Percentiles rank a stretch among this genome's conserved stretches.
phyloP scores from a whole-genome alignment of 768 basidiomycete species.

The Mycena haematopus region DNA sequence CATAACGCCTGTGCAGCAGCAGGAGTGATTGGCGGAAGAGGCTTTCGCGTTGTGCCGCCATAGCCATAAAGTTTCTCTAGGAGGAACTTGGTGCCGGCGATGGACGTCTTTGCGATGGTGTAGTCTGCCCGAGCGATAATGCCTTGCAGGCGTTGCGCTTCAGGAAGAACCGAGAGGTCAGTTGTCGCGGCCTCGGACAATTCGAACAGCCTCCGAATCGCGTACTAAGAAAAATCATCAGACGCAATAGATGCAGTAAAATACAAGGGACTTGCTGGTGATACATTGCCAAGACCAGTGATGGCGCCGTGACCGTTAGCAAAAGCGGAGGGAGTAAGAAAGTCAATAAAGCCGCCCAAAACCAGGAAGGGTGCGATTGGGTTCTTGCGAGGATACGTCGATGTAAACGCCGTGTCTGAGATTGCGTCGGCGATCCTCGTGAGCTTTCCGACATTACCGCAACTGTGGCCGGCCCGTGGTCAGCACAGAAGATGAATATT shows the following conservation, averaged over 20 bases:
- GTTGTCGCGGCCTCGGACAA: conserved; percentile 62
- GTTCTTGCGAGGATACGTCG: conserved; percentile 71
- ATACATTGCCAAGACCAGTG: conserved; percentile 86
- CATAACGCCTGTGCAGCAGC: conserved; percentile 66
- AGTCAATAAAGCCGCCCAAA: conserved; percentile 86
- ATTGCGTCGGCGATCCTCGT: conserved; percentile 80
- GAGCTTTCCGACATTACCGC: conserved; percentile 91
- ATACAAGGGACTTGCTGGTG: conserved; percentile 58
- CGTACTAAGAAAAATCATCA: conserved; percentile 46
- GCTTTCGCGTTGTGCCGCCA: conserved; percentile 80
- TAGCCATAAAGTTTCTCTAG: conserved; percentile 80
- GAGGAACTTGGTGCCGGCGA: conserved; percentile 85
- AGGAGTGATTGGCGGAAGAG: conserved; percentile 69
- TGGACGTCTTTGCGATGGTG: conserved; percentile 76
- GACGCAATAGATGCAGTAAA: conserved; percentile 10
- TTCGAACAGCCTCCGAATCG: conserved; percentile 66
- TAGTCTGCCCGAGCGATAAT: conserved; percentile 83
- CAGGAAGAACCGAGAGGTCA: conserved; percentile 62
- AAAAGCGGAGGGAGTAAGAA: conserved; percentile 74
- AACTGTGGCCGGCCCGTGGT: conserved; percentile 49
- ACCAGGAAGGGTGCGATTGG: conserved; percentile 77
- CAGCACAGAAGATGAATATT: conserved; percentile 18
- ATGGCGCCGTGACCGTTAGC: conserved; percentile 88
- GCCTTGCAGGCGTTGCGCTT: conserved; percentile 79
- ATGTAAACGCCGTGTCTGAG: conserved; percentile 59